phyloP scores from a whole-genome alignment of 106 monocot species.

The Acanthochlamys bracteata region DNA sequence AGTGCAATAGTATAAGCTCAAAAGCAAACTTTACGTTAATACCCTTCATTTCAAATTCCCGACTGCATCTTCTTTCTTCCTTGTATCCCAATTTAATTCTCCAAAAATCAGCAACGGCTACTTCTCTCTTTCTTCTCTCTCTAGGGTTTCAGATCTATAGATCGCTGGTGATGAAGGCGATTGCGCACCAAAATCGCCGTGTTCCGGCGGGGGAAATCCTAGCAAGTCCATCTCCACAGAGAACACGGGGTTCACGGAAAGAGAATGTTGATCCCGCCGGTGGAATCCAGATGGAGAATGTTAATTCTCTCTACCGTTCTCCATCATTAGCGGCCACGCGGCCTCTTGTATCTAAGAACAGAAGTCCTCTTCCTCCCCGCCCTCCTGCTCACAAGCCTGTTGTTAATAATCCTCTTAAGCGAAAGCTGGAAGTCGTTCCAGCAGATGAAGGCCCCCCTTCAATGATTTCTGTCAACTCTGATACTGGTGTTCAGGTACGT shows the following conservation, averaged over 20 bases:
- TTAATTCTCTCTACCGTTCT: slow-evolving; percentile 21
- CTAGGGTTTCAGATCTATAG: slow-evolving; percentile 15
- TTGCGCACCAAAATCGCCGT: neutral
- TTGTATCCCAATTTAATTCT: neutral
- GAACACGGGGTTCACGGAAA: slow-evolving; percentile 45
- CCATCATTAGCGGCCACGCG: slow-evolving; percentile 13
- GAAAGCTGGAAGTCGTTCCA: slow-evolving; percentile 47
- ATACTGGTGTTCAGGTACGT: slow-evolving; percentile 76
- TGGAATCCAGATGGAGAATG: slow-evolving; percentile 15
- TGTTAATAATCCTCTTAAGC: slow-evolving; percentile 36
- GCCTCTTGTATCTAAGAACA: slow-evolving; percentile 28
- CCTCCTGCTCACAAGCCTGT: slow-evolving; percentile 25
- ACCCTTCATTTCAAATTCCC: neutral
- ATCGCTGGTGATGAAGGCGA: neutral
- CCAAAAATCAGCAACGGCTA: neutral
- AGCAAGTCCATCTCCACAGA: slow-evolving; percentile 33
- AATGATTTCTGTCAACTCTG: slow-evolving; percentile 6
- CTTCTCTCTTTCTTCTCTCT: neutral
- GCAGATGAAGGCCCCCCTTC: slow-evolving; percentile 8
- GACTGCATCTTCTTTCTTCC: neutral
- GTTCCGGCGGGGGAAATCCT: slow-evolving; percentile 22
- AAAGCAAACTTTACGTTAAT: too few relatives aligned
- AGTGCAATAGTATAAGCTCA: too few relatives aligned
- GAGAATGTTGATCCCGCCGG: slow-evolving; percentile 82
- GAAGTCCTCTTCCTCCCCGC: slow-evolving; percentile 69